A percentile compares a stretch with the other conserved stretches of the same genome.
Conservation (phyloP, 305 asterid genomes). For the Fraxinus floribunda region DNA sequence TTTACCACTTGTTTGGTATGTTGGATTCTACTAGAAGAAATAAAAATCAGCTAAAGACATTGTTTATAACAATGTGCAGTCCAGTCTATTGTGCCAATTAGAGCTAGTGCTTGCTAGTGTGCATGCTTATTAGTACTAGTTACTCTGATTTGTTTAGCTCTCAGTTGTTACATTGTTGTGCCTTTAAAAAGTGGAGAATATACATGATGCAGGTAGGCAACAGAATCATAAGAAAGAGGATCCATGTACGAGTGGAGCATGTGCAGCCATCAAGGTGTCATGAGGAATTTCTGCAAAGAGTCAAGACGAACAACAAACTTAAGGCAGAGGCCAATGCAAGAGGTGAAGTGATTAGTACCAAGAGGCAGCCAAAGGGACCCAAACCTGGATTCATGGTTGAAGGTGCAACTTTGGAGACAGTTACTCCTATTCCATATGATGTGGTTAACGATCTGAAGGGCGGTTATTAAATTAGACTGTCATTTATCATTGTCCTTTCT, state of each 20-base stretch:
- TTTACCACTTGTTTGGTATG: background rate
- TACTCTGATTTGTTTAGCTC: background rate
- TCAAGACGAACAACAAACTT: slow-evolving; percentile 55
- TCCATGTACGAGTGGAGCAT: slow-evolving; percentile 76
- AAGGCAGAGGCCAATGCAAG: slow-evolving; percentile 74
- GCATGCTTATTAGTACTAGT: background rate
- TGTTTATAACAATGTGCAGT: background rate
- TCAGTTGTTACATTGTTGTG: background rate
- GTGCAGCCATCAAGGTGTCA: slow-evolving; percentile 68
- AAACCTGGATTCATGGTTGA: slow-evolving; percentile 84
- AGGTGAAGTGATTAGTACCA: slow-evolving; percentile 72
- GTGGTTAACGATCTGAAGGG: slow-evolving; percentile 89
- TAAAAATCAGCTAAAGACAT: background rate
- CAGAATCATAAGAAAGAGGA: slow-evolving; percentile 61
- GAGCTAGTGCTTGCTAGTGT: background rate
- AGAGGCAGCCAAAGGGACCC: slow-evolving; percentile 76
- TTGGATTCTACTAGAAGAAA: background rate
- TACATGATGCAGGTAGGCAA: slow-evolving; percentile 51
- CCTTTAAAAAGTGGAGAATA: background rate
- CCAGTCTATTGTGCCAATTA: background rate
- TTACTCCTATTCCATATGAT: slow-evolving; percentile 82
- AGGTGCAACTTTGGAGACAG: slow-evolving; percentile 69
- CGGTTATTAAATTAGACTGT: slow-evolving; percentile 43
- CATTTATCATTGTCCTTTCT: background rate
- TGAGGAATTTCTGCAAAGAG: slow-evolving; percentile 52